Evolutionary conservation across 371 early-diverging fungal species (phyloP), one percentile per base, ranked within the genome.

Genomic region (Massospora cicadina): DNA sequence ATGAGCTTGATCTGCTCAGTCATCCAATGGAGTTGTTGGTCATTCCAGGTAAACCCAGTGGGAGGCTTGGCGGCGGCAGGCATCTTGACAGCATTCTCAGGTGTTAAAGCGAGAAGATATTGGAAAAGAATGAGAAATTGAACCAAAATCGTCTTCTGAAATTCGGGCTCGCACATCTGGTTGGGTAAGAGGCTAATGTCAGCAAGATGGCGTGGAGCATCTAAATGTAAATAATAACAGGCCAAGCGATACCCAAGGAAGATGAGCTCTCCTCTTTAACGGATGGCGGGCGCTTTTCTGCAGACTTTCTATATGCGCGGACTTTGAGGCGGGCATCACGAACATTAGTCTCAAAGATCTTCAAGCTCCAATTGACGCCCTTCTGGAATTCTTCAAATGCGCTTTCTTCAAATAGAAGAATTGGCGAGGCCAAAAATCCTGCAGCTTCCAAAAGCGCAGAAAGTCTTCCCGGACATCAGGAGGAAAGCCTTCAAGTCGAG

Each of bases 31-130:
- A 27, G 28, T n/a, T 57, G 58, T 23, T 3, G 23, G 12, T 27
- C 28, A 12, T 57, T 57, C 58, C 58, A 57, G 7, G 13, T 57
- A 57, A 57, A 57, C 12, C 26, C 28, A 26, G 58, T 26, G 17
- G 58, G 58, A 12, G 58, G 58, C 26, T 27, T 57, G 28, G n/a
- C 58, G 28, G 58, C 58, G 12, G 28, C 58, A 57, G 58, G 58
- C 23, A 57, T 10, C 23, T 23, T 57, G 26, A 26, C 28, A 3
- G n/a, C 17, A 57, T 17, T 25, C 12, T 23, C 28, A 25, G 23
- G 58, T 25, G 23, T 27, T 10, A 57, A 23, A n/a, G 58, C 17
- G 7, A 7, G 28, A 7, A 57, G 58, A 57, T 25, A 57, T 57
- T 57, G 58, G 23, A 57, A 57, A 12, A 57, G 25, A n/a, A 57